Conservation (phyloP, 169 alveolate genomes). For the Prorocentrum cordatum region DNA sequence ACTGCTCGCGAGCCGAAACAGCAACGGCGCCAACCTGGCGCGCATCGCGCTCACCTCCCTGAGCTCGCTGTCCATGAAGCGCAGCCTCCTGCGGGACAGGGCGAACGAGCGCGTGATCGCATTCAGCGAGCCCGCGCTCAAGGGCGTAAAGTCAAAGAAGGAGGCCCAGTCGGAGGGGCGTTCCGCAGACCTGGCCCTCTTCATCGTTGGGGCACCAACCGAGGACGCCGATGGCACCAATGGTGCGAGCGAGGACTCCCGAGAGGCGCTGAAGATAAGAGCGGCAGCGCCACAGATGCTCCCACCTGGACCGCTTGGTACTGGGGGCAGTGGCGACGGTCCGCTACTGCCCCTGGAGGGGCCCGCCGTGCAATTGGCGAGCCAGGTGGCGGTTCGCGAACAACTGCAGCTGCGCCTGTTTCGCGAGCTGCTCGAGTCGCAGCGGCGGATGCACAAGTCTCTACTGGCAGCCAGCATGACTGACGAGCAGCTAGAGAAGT, state of each 20-base stretch:
- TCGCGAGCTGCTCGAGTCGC: no score
- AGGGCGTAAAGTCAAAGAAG: no score
- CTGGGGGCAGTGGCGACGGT: not conserved
- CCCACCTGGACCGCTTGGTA: not conserved
- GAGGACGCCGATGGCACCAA: not conserved
- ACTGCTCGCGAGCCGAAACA: conserved; percentile 35
- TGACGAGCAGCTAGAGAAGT: no score
- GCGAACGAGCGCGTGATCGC: conserved; percentile 23
- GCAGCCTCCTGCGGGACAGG: conserved; percentile 21
- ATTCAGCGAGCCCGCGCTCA: not conserved
- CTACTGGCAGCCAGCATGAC: no score
- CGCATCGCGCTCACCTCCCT: conserved; percentile 36
- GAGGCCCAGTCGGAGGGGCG: no score
- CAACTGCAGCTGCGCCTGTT: no score
- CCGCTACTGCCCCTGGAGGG: no score
- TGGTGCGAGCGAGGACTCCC: not conserved
- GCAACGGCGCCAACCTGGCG: conserved; percentile 36
- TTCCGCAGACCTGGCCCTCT: no score
- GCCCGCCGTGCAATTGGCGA: no score
- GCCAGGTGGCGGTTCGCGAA: no score
- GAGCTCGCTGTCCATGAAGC: conserved; percentile 40
- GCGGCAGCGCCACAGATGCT: not conserved
- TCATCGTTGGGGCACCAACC: no score
- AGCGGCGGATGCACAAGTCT: no score
- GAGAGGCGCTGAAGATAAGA: not conserved